Base-by-base conservation (phyloP, 108 stramenopile species). In the Conticribra weissflogii region DNA sequence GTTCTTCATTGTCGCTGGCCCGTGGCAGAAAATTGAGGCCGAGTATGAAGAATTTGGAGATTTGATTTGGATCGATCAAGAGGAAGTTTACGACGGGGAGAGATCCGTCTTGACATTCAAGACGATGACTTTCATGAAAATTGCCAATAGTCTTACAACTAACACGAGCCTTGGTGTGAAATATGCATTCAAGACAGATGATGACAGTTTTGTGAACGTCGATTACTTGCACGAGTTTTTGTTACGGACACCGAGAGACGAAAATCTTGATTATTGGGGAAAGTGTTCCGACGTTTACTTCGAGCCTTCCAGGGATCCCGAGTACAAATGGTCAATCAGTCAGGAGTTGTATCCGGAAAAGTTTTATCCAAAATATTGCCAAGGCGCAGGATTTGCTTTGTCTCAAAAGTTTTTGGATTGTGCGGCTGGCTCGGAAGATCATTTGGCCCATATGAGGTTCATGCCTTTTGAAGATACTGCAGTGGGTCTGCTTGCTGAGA, bases 121-220 rank as follows among this genome's bases (percentile, higher is more conserved):
- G 44, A 61, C 70, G 14, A 29, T 33, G 59, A 21, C 34, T n/a
- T 71, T 71, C 23, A 36, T 68, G 5, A 47, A 68, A 22, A 59
- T 68, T 59, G 54, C 27, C 18, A 22, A 68, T 9, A 30, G 44
- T 7, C n/a, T 53, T 55, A 21, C 34, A 15, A 30, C 32, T 3
- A 36, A 44, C 19, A 8, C 36, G 12, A 41, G 8, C 8, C 36
- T 41, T 12, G 12, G 12, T 9, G 12, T 45, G 23, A 33, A 33
- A 7, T 71, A 71, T 54, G 25, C 59, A 18, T 32, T 71, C 21
- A 71, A 71, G 59, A 71, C 70, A 19, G 70, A 71, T 22, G 70
- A 71, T 36, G 70, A 71, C 54, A 36, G 56, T 23, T 71, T 59
- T 45, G 70, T 71, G 18, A 61, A 61, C 21, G 33, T 71, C 2